These are phyloP conservation scores for Nicotiana attenuata DNA, from an alignment of 257 asterid species.

Conservation along the genomic window DNA sequence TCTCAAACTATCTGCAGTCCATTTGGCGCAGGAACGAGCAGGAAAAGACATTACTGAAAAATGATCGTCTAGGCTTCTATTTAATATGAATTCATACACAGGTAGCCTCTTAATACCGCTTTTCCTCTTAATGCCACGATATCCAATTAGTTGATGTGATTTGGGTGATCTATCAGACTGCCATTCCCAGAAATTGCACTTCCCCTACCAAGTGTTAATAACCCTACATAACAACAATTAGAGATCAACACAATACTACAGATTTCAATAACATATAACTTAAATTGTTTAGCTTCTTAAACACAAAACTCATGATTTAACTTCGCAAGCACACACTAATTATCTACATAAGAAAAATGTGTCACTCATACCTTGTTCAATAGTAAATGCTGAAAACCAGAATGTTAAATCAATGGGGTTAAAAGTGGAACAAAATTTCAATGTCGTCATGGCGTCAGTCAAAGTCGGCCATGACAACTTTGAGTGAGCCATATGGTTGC, in stretches of 20 bases:
- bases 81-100: too few species aligned
- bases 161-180: too few species aligned
- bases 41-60: too few species aligned
- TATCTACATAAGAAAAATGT: background rate
- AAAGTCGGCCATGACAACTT: background rate
- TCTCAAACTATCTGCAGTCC: too few species aligned
- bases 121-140: too few species aligned
- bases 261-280: background rate
- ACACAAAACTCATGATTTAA: background rate
- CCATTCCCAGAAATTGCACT: too few species aligned
- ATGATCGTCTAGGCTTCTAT: too few species aligned
- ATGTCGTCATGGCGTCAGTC: too few species aligned
- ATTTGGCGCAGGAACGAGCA: too few species aligned
- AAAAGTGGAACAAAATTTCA: background rate
- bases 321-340: background rate
- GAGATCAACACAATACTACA: background rate
- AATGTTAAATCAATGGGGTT: background rate
- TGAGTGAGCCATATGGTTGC: background rate
- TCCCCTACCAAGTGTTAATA: too few species aligned
- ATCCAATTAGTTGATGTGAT: too few species aligned
- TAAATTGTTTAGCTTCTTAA: background rate
- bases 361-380: background rate
- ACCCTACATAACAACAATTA: background rate
- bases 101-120: too few species aligned
- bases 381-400: background rate